Percentiles rank a stretch among this genome's conserved stretches.
Evolutionary conservation across 2,329 filamentous ascomycete species (phyloP).

Genomic region (Claviceps sorghi): DNA sequence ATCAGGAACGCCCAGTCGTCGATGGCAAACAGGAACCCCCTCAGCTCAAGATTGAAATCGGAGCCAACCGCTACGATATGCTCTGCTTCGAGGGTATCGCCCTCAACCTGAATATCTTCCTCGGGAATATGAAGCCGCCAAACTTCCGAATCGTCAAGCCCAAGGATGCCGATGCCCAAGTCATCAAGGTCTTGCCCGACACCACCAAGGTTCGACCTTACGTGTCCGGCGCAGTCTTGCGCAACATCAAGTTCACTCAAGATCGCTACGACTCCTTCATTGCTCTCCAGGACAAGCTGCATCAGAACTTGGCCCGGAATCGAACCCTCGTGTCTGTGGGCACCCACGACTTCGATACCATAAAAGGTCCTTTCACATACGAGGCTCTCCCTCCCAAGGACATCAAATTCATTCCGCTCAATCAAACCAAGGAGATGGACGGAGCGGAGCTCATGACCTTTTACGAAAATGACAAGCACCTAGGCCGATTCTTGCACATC

Average conservation of each 20-base stretch:
- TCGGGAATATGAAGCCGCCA: conserved; percentile 58
- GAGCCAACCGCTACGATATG: conserved; percentile 88
- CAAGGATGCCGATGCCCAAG: conserved; percentile 57
- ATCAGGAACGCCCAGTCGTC: conserved; percentile 56
- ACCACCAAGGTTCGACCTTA: conserved; percentile 73
- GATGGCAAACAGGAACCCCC: conserved; percentile 73
- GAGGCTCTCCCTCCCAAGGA: conserved; percentile 84
- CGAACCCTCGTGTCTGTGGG: conserved; percentile 92
- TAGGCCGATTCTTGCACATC: conserved; percentile 83
- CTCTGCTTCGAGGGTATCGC: conserved; percentile 95
- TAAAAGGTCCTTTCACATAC: conserved; percentile 92
- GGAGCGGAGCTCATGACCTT: conserved; percentile 82
- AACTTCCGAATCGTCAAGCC: conserved; percentile 67
- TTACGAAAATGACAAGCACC: conserved; percentile 87
- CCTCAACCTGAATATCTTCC: conserved; percentile 91
- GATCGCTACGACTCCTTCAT: conserved; percentile 96
- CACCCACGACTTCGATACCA: conserved; percentile 87
- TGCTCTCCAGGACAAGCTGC: conserved; percentile 89
- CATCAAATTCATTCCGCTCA: conserved; percentile 80
- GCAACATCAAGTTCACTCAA: conserved; percentile 82
- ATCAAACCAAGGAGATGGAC: conserved; percentile 80
- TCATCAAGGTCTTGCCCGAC: conserved; percentile 62
- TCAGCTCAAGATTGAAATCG: conserved; percentile 95
- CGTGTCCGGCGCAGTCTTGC: conserved; percentile 76
- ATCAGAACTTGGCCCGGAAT: conserved; percentile 88